Evolutionary conservation across 768 basidiomycete genomes (phyloP), one percentile per base, ranked within the genome.

Genomic region (Tricholoma saponaceum): DNA sequence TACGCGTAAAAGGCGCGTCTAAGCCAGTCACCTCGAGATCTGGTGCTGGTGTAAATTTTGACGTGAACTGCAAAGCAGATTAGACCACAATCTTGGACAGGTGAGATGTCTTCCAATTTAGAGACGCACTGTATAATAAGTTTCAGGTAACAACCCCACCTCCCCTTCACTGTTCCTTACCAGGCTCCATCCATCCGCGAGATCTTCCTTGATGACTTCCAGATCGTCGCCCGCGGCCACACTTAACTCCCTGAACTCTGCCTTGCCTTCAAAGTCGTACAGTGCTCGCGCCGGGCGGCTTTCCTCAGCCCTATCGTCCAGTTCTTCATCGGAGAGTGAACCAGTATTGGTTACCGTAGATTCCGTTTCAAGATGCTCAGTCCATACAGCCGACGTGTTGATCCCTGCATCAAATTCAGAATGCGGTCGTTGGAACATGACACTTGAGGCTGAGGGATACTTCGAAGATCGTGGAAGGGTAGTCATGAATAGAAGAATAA

Each of bases 131-230:
- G 85, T 86, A 69, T 90, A 92, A 70, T 92, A 90, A 10, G 82
- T 73, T 41, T 77, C 76, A 18, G 90, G 90, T 49, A 92, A 61
- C 58, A 92, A 70, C 0, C 90, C 90, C 55, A 89, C 70, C 65
- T 86, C 83, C 28, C 82, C 83, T n/a, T 69, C 73, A 10, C 63
- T 70, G 57, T 74, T 79, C 71, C 76, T 82, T 13, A 87, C 86
- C 33, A 92, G 74, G 71, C 90, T 91, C 90, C 90, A 92, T 5
- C 90, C 90, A 60, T 91, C 88, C 6, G 83, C 84, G 1, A 85
- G 76, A 54, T 89, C 79, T 59, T 89, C 87, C 60, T 82, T 86
- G 51, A 94, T 64, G n/a, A 91, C 73, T 50, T 85, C 82, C 20
- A 94, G 68, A 59, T 79, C 79, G 60, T 90, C 87, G 12, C 90